A percentile compares a stretch with the other conserved stretches of the same genome.
Evolutionary conservation across 345 rosid genomes (phyloP).

Genomic region (Geranium brycei): DNA sequence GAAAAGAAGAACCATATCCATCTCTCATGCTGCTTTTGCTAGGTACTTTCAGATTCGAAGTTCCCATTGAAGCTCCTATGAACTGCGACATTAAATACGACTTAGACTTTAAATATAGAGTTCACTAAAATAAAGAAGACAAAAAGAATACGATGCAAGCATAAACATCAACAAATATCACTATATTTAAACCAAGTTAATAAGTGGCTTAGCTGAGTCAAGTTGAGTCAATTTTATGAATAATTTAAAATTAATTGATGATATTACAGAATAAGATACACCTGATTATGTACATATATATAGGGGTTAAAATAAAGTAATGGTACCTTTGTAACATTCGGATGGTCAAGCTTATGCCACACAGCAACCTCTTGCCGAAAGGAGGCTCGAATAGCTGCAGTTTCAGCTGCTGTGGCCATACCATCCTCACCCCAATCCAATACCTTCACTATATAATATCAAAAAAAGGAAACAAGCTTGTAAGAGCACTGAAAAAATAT

Average conservation of each 20-base stretch:
- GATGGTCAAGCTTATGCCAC: conserved; percentile 89
- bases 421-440: conserved; percentile 91
- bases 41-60: conserved; percentile 28
- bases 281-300: neutral
- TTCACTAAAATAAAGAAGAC: too few species aligned
- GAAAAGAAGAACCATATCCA: conserved; percentile 11
- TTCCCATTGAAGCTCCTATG: conserved; percentile 45
- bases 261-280: too few species aligned
- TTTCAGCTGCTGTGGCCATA: conserved; percentile 46
- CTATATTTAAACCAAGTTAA: too few species aligned
- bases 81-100: conserved; percentile 14
- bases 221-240: neutral
- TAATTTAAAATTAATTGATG: neutral
- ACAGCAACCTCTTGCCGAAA: conserved; percentile 90
- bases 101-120: neutral
- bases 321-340: conserved; percentile 71
- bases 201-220: too few species aligned
- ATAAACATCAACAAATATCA: too few species aligned
- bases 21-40: conserved; percentile 11
- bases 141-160: too few species aligned
- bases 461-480: conserved; percentile 2
- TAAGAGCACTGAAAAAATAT: conserved; percentile 1
- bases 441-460: conserved; percentile 49
- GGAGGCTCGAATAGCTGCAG: conserved; percentile 56
- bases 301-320: conserved; percentile 5